Base-by-base conservation (phyloP, 1,284 basidiomycete genomes). In the Ceraceosorus guamensis region DNA sequence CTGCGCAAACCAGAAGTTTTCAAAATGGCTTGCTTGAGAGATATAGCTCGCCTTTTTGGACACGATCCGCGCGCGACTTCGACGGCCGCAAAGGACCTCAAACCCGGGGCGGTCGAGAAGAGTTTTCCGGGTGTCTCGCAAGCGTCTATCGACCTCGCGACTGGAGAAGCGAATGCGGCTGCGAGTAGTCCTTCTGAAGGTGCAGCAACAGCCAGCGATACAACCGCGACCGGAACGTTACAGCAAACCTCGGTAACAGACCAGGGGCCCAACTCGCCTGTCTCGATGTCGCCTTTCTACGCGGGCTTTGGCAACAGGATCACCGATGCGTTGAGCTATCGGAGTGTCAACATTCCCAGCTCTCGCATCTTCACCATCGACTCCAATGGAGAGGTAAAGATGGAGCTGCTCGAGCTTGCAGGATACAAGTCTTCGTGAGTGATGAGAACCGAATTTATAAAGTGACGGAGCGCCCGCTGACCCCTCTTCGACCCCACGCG, bases 251-350 rank as follows among this genome's bases (percentile, higher is more conserved):
- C 76, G 1, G 24, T 24, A 24, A 24, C 24, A 24, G 24, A 24
- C 3, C 24, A 24, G 24, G 24, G 24, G 24, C 24, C 24, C 24
- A 24, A 24, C 3, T 24, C 3, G 24, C 1, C 24, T 24, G 24
- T 24, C 24, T 24, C 24, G 24, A 24, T 24, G 24, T 77, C 77
- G 10, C 88, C 89, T 0, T 99, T 99, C 79, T 98, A 93, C 75
- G 90, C 92, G 46, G 95, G 95, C 2, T 99, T 99, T 76, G 95
- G 95, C 3, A 99, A 99, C 75, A 84, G 95, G 10, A 97, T 98
- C 67, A 98, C 95, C 4, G 95, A 99, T 78, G 95, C 95, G 0
- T 80, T 98, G 62, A 92, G 89, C 32, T 99, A 99, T 78, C 85
- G 95, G 16, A 90, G 86, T 63, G 95, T 99, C 59, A 91, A 92